Percentiles rank a stretch among this genome's conserved stretches.
Conservation (phyloP, 2,329 filamentous ascomycete genomes). For the Endocalyx cinctus region DNA sequence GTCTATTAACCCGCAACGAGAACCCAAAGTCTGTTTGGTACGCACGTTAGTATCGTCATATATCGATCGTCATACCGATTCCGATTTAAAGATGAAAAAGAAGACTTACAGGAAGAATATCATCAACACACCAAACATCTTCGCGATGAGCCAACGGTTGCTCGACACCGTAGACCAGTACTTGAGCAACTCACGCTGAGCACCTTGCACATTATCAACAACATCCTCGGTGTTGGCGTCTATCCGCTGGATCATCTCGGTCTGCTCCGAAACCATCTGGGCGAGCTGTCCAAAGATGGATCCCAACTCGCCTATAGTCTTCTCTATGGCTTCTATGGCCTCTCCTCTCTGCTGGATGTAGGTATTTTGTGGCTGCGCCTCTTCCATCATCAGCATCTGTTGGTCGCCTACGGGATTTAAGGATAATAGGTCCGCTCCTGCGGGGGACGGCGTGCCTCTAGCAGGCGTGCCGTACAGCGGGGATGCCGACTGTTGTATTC, state of each 20-base stretch:
- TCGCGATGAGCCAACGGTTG: slow-evolving; percentile 89
- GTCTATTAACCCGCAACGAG: slow-evolving; percentile 57
- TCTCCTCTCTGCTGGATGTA: slow-evolving; percentile 94
- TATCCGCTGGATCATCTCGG: slow-evolving; percentile 91
- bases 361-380: slow-evolving; percentile 76
- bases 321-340: slow-evolving; percentile 94
- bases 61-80: no score
- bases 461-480: slow-evolving; percentile 80
- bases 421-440: slow-evolving; percentile 72
- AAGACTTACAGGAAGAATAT: slow-evolving; percentile 72
- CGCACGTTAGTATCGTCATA: no score
- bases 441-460: slow-evolving; percentile 60
- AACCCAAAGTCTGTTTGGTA: slow-evolving; percentile 58
- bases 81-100: neutral
- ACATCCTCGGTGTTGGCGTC: slow-evolving; percentile 97
- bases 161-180: slow-evolving; percentile 94
- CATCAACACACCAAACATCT: slow-evolving; percentile 88
- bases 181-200: slow-evolving; percentile 90
- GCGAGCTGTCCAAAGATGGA: slow-evolving; percentile 90
- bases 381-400: slow-evolving; percentile 88
- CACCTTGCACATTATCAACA: slow-evolving; percentile 96
- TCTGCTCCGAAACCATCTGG: slow-evolving; percentile 95
- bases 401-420: slow-evolving; percentile 83
- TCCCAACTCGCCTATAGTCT: slow-evolving; percentile 90
- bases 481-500: slow-evolving; percentile 71